These are phyloP conservation scores for Cryptococcus depauperatus DNA, from an alignment of 1,284 basidiomycete genomes.

Conservation along the genomic window DNA sequence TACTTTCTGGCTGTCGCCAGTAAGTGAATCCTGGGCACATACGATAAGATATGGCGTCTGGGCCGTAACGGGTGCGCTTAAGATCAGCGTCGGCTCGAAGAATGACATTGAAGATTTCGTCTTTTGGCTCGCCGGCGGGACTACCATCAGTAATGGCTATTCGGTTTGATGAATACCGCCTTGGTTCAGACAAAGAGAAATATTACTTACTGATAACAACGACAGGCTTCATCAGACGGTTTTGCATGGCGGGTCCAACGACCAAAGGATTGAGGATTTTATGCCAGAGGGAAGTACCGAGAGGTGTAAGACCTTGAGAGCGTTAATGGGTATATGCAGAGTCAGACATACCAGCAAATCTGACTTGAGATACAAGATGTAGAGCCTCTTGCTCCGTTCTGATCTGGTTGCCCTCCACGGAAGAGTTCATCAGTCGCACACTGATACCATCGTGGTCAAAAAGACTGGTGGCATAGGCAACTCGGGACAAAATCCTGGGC, in stretches of 20 bases:
- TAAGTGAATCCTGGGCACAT: neutral
- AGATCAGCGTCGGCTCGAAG: conserved; percentile 39
- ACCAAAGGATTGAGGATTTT: conserved; percentile 48
- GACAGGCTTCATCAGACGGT: conserved; percentile 46
- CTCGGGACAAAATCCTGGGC: conserved; percentile 37
- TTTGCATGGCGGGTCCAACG: conserved; percentile 42
- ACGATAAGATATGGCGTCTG: conserved; percentile 45
- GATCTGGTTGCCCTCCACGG: conserved; percentile 46
- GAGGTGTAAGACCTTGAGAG: conserved; percentile 40
- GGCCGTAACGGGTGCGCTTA: conserved; percentile 41
- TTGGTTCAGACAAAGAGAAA: neutral
- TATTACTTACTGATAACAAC: conserved; percentile 34
- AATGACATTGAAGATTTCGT: conserved; percentile 44
- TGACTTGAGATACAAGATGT: conserved; percentile 43
- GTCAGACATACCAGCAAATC: conserved; percentile 42
- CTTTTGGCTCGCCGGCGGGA: conserved; percentile 45
- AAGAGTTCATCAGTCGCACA: conserved; percentile 48
- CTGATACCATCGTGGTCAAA: conserved; percentile 48
- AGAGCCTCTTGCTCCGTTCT: conserved; percentile 42
- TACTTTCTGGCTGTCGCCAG: neutral
- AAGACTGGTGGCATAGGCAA: conserved; percentile 44
- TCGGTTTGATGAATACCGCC: neutral
- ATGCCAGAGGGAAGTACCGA: conserved; percentile 45
- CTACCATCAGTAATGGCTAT: conserved; percentile 44
- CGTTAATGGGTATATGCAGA: too few relatives aligned